phyloP scores from a whole-genome alignment of 1,284 basidiomycete species.

The Mrakiaceae sp. region DNA sequence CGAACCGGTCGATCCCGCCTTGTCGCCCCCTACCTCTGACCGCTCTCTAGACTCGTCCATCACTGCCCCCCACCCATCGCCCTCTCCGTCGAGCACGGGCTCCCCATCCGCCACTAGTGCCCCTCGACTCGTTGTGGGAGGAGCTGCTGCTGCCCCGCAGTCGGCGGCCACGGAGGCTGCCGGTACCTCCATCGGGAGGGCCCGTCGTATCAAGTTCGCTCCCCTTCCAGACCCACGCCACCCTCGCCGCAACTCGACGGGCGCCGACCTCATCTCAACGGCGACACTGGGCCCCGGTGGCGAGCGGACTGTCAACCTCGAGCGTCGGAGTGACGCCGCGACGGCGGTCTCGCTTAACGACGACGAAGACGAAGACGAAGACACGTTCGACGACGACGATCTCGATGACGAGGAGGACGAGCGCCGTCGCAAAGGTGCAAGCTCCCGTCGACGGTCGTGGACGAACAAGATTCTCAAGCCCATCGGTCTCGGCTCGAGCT shows the following conservation, averaged over 20 bases:
- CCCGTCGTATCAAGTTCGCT: constrained; percentile 7
- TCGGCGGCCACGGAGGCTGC: not conserved
- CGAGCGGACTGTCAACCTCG: constrained; percentile 6
- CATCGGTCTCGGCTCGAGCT: not conserved
- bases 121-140: not conserved
- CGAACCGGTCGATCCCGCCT: not conserved
- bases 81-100: not conserved
- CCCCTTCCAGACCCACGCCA: constrained; percentile 9
- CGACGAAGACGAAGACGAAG: not conserved
- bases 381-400: not conserved
- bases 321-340: not conserved
- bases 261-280: constrained; percentile 1
- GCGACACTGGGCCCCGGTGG: constrained; percentile 6
- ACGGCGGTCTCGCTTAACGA: not conserved
- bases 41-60: not conserved
- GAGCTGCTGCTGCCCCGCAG: not conserved
- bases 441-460: constrained; percentile 4
- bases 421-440: not conserved
- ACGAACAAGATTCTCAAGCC: constrained; percentile 4
- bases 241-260: constrained; percentile 4
- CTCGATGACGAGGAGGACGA: not conserved
- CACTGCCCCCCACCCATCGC: not conserved
- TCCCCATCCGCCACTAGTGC: not conserved
- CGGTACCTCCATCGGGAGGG: not conserved
- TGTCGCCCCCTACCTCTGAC: not conserved